These are phyloP conservation scores for Cicer yamashitae DNA, from an alignment of 306 rosid genomes.

Conservation along the genomic window DNA sequence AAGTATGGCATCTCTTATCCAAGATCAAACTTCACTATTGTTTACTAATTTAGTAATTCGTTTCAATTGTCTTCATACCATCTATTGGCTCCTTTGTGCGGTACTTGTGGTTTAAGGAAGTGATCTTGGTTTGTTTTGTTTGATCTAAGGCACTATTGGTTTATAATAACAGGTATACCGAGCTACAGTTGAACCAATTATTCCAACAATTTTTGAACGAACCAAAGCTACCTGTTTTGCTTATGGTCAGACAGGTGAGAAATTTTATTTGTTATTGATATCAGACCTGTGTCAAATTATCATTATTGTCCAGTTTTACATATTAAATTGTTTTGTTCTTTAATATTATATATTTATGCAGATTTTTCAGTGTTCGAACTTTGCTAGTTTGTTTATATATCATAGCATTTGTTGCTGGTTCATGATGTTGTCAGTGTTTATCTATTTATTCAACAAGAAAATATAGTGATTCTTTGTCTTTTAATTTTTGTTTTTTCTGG, in stretches of 20 bases:
- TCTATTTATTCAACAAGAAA: not conserved
- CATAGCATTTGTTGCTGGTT: constrained; percentile 12
- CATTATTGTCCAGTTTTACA: constrained; percentile 10
- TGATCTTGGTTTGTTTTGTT: constrained; percentile 37
- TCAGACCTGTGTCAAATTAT: constrained; percentile 11
- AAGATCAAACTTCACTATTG: constrained; percentile 21
- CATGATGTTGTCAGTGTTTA: not conserved
- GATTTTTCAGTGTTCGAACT: not conserved
- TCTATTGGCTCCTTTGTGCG: constrained; percentile 5
- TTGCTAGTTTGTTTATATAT: constrained; percentile 23
- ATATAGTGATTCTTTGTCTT: not conserved
- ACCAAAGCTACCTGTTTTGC: constrained; percentile 99
- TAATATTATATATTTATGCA: not conserved
- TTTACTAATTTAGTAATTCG: constrained; percentile 27
- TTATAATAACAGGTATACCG: constrained; percentile 73
- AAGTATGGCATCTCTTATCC: constrained; percentile 55
- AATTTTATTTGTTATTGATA: constrained; percentile 23
- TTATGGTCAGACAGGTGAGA: constrained; percentile 96
- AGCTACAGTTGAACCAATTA: constrained; percentile 91
- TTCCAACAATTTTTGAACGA: constrained; percentile 91
- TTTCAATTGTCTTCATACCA: constrained; percentile 13
- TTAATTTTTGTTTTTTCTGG: not conserved
- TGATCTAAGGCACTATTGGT: constrained; percentile 37
- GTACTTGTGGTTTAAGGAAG: constrained; percentile 22
- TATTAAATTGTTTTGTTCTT: constrained; percentile 19